phyloP scores from a whole-genome alignment of 2,329 filamentous ascomycete species.

The Neonectria magnoliae region DNA sequence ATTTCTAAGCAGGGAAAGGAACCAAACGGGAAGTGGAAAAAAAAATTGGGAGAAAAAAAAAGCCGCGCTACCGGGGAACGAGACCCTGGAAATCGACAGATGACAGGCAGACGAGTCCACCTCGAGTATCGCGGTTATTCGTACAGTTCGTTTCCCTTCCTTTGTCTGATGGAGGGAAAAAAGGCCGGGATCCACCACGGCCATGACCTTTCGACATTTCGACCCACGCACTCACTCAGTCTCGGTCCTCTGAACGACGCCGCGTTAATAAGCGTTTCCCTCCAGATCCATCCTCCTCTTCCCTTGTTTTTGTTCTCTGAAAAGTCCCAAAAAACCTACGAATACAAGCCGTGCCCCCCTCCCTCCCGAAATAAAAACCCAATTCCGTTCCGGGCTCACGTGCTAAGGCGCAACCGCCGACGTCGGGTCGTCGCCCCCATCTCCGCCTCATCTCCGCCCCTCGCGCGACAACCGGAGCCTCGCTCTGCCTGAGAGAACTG shows the following conservation, averaged over 20 bases:
- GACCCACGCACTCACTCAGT: conserved; percentile 25
- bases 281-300: not conserved
- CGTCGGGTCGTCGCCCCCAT: conserved; percentile 36
- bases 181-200: conserved; percentile 6
- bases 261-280: conserved; percentile 29
- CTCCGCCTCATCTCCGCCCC: conserved; percentile 3
- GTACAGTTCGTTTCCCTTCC: too few species aligned
- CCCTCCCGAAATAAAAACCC: not conserved
- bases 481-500: not conserved
- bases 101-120: not conserved
- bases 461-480: conserved; percentile 10
- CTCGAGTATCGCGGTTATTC: not conserved
- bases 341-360: not conserved
- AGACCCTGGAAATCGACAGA: not conserved
- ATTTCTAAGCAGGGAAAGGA: conserved; percentile 40
- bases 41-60: conserved; percentile 13
- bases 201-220: conserved; percentile 16
- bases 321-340: not conserved
- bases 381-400: not conserved
- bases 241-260: conserved; percentile 23
- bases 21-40: too few species aligned
- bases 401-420: conserved; percentile 2
- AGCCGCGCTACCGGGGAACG: not conserved
- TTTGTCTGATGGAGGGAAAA: not conserved
- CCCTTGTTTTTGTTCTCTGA: not conserved